These are phyloP conservation scores for Quercus tomentella DNA, from an alignment of 331 rosid species.

Conservation along the genomic window DNA sequence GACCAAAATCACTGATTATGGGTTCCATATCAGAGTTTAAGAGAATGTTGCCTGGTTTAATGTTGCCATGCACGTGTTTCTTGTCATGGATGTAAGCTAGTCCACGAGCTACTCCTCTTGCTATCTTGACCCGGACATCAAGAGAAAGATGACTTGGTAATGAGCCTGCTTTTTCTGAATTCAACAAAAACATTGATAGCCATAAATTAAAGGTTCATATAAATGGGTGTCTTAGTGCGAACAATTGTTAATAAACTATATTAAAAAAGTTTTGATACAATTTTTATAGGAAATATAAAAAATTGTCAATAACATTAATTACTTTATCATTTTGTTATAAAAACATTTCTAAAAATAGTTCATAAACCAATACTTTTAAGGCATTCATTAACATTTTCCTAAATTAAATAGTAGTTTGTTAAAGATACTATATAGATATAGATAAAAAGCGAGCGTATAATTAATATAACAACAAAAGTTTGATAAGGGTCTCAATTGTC, in stretches of 20 bases:
- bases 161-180: constrained; percentile 49
- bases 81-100: constrained; percentile 78
- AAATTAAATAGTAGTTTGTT: too few relatives aligned
- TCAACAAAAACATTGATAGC: not conserved
- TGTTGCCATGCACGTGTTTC: constrained; percentile 78
- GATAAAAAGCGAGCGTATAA: too few relatives aligned
- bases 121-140: constrained; percentile 65
- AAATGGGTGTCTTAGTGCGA: rapidly evolving
- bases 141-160: constrained; percentile 51
- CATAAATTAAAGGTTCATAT: not conserved
- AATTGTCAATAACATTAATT: rapidly evolving
- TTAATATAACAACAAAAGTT: too few relatives aligned
- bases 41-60: constrained; percentile 75
- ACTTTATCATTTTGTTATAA: too few relatives aligned
- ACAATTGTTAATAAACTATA: rapidly evolving
- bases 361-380: too few relatives aligned
- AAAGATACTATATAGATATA: too few relatives aligned
- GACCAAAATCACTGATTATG: constrained; percentile 64
- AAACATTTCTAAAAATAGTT: too few relatives aligned
- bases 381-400: rapidly evolving
- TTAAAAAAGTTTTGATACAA: rapidly evolving
- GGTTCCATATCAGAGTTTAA: constrained; percentile 66
- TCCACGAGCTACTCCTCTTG: constrained; percentile 73
- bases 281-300: rapidly evolving
- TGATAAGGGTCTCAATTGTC: too few relatives aligned